Conservation (phyloP, 73 alveolate species). For the Stentor roeselii region DNA sequence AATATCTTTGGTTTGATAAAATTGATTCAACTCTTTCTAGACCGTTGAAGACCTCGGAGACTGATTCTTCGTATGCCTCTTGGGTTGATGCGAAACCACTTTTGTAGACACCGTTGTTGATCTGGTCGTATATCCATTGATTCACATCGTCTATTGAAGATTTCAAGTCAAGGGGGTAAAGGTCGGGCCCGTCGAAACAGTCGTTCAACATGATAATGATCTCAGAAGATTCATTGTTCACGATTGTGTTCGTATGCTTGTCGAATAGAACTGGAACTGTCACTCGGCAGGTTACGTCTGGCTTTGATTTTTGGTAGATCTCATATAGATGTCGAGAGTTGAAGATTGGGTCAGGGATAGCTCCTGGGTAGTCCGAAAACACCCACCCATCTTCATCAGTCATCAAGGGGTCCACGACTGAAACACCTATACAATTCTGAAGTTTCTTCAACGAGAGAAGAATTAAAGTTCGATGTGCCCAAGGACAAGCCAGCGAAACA, state of each 20-base stretch:
- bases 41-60: conserved; percentile 32
- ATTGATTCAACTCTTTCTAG: conserved; percentile 41
- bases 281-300: neutral
- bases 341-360: conserved; percentile 30
- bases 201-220: conserved; percentile 35
- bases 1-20: conserved; percentile 28
- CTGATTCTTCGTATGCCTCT: conserved; percentile 52
- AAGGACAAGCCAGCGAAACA: conserved; percentile 48
- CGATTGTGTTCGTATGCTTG: conserved; percentile 43
- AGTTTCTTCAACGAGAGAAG: conserved; percentile 32
- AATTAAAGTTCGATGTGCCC: conserved; percentile 46
- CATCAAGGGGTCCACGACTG: conserved; percentile 27
- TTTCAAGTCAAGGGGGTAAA: conserved; percentile 34
- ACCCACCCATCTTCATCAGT: conserved; percentile 12
- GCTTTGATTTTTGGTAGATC: conserved; percentile 24
- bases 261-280: conserved; percentile 60
- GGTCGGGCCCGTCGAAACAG: conserved; percentile 6
- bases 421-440: conserved; percentile 38
- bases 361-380: conserved; percentile 24
- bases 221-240: conserved; percentile 33
- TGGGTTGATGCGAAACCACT: conserved; percentile 56
- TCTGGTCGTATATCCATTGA: conserved; percentile 50
- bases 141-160: conserved; percentile 33
- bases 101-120: conserved; percentile 54
- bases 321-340: neutral